Evolutionary conservation across 140 eudicot species (phyloP).

Genomic region (Cichorium intybus): DNA sequence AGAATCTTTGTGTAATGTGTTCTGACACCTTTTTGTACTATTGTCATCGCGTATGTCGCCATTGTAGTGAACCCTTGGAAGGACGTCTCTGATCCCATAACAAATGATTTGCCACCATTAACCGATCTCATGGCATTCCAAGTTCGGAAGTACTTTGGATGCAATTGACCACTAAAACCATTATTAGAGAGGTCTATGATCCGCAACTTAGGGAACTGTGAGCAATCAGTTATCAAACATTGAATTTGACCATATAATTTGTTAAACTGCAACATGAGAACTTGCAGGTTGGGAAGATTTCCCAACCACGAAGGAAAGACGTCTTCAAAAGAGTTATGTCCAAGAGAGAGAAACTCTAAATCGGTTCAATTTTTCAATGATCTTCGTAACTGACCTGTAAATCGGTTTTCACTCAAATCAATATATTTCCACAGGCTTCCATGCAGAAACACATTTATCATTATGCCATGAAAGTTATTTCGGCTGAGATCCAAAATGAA

Average conservation of each 20-base stretch:
- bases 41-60: too few species aligned
- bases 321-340: neutral
- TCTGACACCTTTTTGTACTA: too few species aligned
- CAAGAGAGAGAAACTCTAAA: too few species aligned
- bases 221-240: neutral
- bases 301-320: conserved; percentile 14
- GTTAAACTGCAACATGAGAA: neutral
- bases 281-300: neutral
- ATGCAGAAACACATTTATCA: too few species aligned
- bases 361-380: too few species aligned
- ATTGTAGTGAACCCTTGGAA: neutral
- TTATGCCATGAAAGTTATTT: neutral
- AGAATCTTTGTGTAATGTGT: too few species aligned
- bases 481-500: neutral
- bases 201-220: conserved; percentile 9
- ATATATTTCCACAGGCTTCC: too few species aligned
- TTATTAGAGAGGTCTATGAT: conserved; percentile 35
- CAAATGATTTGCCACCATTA: neutral
- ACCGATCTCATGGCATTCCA: conserved; percentile 13
- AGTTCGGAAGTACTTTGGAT: too few species aligned
- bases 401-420: too few species aligned
- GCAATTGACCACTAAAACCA: too few species aligned
- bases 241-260: neutral
- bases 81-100: neutral
- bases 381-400: too few species aligned